Base-by-base conservation (phyloP, 2,329 filamentous ascomycete genomes). In the Fusarium sp. region DNA sequence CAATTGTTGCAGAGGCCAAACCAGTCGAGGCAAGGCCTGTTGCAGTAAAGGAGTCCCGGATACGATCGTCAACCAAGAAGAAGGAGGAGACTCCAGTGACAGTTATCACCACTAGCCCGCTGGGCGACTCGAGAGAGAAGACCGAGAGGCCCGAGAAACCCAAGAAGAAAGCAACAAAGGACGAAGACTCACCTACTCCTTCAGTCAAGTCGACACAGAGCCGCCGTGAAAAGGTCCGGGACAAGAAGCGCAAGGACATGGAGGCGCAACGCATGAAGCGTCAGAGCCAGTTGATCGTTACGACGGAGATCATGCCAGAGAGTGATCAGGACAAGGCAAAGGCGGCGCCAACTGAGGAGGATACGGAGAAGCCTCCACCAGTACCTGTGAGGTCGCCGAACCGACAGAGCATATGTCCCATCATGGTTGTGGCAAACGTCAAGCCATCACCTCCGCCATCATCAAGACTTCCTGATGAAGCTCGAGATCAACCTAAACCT, bases 341-440 rank as follows among this genome's bases (percentile, higher is more conserved):
- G 25, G 59, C 58, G 41, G 13, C 30, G 1, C 9, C 34, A 9
- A 58, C 68, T 9, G 45, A 72, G 8, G 60, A 68, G 27, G 59
- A 27, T 3, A 18, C 43, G 2, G 66, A 64, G 20, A 66, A 74
- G 37, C 63, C 73, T 23, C 72, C 72, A 9, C 66, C 76, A 9
- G 27, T 73, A 7, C 70, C 70, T 13, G 27, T 72, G 4, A 73
- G 67, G 30, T 77, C 74, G 6, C 74, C 70, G 0, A 69, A 68
- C 32, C 67, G 70, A 18, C 76, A 72, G 20, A 80, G 79, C 6
- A 75, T 85, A 25, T 82, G 80, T 30, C 77, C 81, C 37, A 81
- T 87, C 48, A 83, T 86, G 80, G 83, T 84, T 4, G 82, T 85
- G 2, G 79, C 80, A 16, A 79, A 84, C 27, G 73, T 85, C n/a